Percentiles rank a stretch among this genome's conserved stretches.
Evolutionary conservation across 352 stramenopile species (phyloP).

Genomic region (Globisporangium heterothallicum): DNA sequence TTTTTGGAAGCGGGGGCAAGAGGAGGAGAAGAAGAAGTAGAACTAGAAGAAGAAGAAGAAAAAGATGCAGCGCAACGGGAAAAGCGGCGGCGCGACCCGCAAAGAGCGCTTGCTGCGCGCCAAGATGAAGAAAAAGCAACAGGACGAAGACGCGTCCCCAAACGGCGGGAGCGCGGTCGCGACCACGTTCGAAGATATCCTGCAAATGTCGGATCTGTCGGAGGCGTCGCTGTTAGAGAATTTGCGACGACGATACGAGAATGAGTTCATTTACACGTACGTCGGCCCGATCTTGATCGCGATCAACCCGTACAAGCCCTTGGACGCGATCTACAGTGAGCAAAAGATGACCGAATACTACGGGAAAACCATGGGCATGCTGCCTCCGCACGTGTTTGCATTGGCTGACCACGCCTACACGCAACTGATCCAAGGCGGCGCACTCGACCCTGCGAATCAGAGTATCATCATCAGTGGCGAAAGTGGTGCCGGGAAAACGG

Average conservation of each 20-base stretch:
- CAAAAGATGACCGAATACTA: constrained; percentile 87
- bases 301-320: constrained; percentile 89
- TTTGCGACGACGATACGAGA: constrained; percentile 86
- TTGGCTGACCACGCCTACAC: constrained; percentile 87
- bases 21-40: neutral
- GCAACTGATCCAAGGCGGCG: constrained; percentile 80
- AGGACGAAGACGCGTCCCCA: constrained; percentile 50
- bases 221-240: constrained; percentile 88
- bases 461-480: constrained; percentile 92
- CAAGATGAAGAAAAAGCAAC: constrained; percentile 86
- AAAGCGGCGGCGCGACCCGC: constrained; percentile 32
- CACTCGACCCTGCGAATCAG: constrained; percentile 81
- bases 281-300: constrained; percentile 88
- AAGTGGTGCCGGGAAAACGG: constrained; percentile 87
- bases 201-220: constrained; percentile 88
- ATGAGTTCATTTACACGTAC: constrained; percentile 93
- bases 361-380: constrained; percentile 65
- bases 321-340: constrained; percentile 66
- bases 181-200: constrained; percentile 80
- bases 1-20: constrained; percentile 8
- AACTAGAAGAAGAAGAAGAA: neutral
- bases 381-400: constrained; percentile 90
- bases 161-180: constrained; percentile 21
- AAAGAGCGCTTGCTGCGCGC: constrained; percentile 83
- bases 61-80: constrained; percentile 34